A percentile compares a stretch with the other conserved stretches of the same genome.
Conservation (phyloP, 192 early-diverging fungal species). For the Coemansia sp. region DNA sequence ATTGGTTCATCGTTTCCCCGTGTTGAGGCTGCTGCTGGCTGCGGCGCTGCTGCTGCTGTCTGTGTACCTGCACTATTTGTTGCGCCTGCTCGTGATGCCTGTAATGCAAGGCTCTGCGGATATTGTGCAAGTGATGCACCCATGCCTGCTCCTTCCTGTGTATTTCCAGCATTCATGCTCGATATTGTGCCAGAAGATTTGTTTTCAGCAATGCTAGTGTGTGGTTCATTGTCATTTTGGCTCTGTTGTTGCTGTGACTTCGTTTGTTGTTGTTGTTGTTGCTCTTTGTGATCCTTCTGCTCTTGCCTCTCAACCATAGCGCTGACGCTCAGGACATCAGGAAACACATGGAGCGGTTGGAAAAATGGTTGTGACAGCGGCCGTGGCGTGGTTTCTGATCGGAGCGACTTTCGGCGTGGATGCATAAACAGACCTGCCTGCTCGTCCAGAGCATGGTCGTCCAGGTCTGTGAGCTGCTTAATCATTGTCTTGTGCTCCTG, state of each 20-base stretch:
- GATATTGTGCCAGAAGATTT: constrained; percentile 20
- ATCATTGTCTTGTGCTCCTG: constrained; percentile 56
- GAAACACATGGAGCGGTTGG: constrained; percentile 54
- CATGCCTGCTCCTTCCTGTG: constrained; percentile 10
- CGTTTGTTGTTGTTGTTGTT: constrained; percentile 11
- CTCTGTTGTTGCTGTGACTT: not conserved
- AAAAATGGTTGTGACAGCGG: constrained; percentile 54
- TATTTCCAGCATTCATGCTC: constrained; percentile 6
- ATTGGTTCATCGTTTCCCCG: not conserved
- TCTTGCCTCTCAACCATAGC: constrained; percentile 54
- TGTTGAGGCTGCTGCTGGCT: constrained; percentile 2
- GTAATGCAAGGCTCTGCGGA: constrained; percentile 26
- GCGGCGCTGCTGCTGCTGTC: not conserved
- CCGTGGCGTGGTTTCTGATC: constrained; percentile 39
- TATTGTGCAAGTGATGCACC: constrained; percentile 23
- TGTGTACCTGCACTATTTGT: constrained; percentile 5
- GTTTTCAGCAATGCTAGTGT: constrained; percentile 3
- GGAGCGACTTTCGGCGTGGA: constrained; percentile 46
- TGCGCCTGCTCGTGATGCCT: constrained; percentile 4
- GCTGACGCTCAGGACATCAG: constrained; percentile 51
- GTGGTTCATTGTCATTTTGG: constrained; percentile 2
- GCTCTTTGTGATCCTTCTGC: constrained; percentile 27
- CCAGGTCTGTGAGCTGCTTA: constrained; percentile 56
- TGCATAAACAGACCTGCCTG: constrained; percentile 55
- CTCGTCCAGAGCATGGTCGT: constrained; percentile 56